Evolutionary conservation across 2,329 filamentous ascomycete genomes (phyloP), one percentile per base, ranked within the genome.

Genomic region (Epichloe glyceriae): DNA sequence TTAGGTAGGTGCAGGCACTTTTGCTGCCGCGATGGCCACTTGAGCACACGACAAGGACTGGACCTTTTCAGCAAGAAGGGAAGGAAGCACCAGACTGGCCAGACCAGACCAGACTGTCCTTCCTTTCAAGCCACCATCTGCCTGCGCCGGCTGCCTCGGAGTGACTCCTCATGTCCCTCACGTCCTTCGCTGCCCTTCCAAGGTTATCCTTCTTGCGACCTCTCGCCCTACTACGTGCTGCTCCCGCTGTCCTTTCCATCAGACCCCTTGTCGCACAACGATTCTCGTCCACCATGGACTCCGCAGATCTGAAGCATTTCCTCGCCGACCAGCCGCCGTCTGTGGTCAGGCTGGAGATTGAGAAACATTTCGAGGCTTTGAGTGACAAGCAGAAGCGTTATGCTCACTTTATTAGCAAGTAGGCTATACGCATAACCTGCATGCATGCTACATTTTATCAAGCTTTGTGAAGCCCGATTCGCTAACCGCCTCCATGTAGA

Each of bases 241-340:
- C 46, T 46, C 49, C 30, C 42, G 11, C 34, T 43, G 6, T 30
- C 37, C 37, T 12, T 19, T 22, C 34, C 15, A 5, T 17, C 15
- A 19, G 40, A 17, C 26, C 38, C 30, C 35, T 52, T 43, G 14
- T 37, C 26, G 41, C 44, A 26, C 49, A 46, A 37, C 46, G 45
- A 47, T 45, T 50, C 39, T 61, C 59, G 43, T 58, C 63, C 60
- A 71, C 65, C 56, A 82, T 84, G 78, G 72, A 80, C 59, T 67
- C 76, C 52, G 68, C 76, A 58, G 80, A 83, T 56, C 71, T 83
- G 55, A 73, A 73, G 66, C 85, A 95, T 64, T 96, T 95, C 67
- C 78, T 95, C 54, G 90, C 93, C 45, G 93, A 98, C 68, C 83
- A 85, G 56, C 93, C 93, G 44, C 93, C 93, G 1, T 86, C 83